Evolutionary conservation across 257 asterid genomes (phyloP).

Genomic region (Phtheirospermum japonicum): DNA sequence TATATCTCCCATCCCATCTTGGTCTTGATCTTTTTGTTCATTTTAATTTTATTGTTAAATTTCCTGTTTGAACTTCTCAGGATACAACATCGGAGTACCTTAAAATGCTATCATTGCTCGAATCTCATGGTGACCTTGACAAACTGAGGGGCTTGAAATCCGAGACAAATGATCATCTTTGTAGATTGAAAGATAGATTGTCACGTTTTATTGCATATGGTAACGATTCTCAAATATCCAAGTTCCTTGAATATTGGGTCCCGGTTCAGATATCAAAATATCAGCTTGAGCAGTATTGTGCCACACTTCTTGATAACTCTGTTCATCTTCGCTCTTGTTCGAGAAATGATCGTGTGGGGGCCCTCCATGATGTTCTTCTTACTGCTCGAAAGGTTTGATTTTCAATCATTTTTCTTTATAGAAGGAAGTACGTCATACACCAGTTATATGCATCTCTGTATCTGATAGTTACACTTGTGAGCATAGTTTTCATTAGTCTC

Average conservation of each 20-base stretch:
- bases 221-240: conserved; percentile 40
- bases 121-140: conserved; percentile 38
- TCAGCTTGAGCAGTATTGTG: conserved; percentile 91
- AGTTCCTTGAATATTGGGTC: conserved; percentile 83
- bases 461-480: background rate
- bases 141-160: conserved; percentile 40
- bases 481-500: conserved; percentile 17
- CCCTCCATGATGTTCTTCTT: conserved; percentile 56
- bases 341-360: conserved; percentile 59
- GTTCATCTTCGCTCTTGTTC: conserved; percentile 53
- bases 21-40: conserved; percentile 17
- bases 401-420: conserved; percentile 20
- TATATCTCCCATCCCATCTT: conserved; percentile 25
- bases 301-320: conserved; percentile 52
- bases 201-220: conserved; percentile 41
- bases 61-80: conserved; percentile 37
- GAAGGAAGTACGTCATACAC: conserved; percentile 4
- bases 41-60: conserved; percentile 12
- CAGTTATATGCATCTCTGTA: conserved; percentile 10
- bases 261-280: conserved; percentile 73
- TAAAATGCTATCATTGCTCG: conserved; percentile 50
- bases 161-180: conserved; percentile 45
- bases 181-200: conserved; percentile 43
- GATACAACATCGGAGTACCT: conserved; percentile 47
- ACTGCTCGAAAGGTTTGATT: conserved; percentile 72